Conservation (phyloP, 192 early-diverging fungal species). For the Gamsiella multidivaricata region DNA sequence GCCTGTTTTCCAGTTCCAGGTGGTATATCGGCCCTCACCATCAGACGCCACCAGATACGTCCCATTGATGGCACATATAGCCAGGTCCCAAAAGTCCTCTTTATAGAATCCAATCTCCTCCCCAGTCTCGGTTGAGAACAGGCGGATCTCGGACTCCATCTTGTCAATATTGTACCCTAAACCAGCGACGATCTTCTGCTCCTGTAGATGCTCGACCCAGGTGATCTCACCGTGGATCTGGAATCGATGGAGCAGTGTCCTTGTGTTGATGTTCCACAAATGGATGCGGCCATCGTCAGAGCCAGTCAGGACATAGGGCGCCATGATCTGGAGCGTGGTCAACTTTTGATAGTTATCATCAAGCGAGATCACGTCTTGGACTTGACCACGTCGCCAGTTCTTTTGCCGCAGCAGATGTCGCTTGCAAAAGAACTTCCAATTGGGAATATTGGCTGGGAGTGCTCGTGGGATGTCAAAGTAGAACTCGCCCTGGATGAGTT, state of each 20-base stretch:
- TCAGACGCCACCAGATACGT: constrained; percentile 36
- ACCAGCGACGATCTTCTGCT: constrained; percentile 40
- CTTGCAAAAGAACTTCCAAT: constrained; percentile 51
- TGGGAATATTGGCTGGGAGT: constrained; percentile 40
- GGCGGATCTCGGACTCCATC: constrained; percentile 34
- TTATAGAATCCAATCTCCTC: constrained; percentile 40
- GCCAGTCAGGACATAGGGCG: constrained; percentile 44
- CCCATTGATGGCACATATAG: constrained; percentile 46
- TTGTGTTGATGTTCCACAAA: constrained; percentile 45
- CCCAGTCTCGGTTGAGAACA: constrained; percentile 48
- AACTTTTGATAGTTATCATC: constrained; percentile 48
- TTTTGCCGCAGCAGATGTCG: constrained; percentile 35
- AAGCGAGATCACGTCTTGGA: constrained; percentile 45
- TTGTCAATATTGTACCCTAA: constrained; percentile 44
- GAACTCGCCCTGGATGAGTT: constrained; percentile 49
- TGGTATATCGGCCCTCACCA: constrained; percentile 35
- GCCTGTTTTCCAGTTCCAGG: constrained; percentile 44
- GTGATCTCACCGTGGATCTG: constrained; percentile 48
- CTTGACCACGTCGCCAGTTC: constrained; percentile 44
- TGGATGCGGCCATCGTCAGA: constrained; percentile 43
- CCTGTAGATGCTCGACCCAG: constrained; percentile 50
- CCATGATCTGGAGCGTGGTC: constrained; percentile 46
- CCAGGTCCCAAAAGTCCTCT: constrained; percentile 47
- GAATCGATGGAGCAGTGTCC: constrained; percentile 29
- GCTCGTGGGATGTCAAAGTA: constrained; percentile 48